Percentiles rank a stretch among this genome's conserved stretches.
Evolutionary conservation across 495 filamentous ascomycete genomes (phyloP).

Genomic region (Pseudomonodictys pantanalensis): DNA sequence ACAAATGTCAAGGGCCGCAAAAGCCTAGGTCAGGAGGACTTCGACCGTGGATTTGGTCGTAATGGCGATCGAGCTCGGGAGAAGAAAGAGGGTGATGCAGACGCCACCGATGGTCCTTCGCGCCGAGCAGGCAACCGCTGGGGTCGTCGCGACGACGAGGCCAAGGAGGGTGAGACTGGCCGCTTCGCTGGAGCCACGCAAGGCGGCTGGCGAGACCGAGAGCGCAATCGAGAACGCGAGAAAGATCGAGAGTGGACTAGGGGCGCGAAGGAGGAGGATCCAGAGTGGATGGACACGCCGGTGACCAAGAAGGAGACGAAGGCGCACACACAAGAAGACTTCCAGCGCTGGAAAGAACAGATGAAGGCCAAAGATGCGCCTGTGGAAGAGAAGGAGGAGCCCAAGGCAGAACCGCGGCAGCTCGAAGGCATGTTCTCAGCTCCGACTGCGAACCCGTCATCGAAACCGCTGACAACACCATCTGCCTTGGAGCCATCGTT

Average conservation of each 20-base stretch:
- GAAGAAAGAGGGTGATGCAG: slow-evolving; percentile 39
- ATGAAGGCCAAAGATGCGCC: slow-evolving; percentile 67
- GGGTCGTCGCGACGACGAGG: slow-evolving; percentile 44
- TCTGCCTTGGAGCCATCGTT: slow-evolving; percentile 62
- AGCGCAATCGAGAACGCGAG: slow-evolving; percentile 56
- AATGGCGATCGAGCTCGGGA: slow-evolving; percentile 70
- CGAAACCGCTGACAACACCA: slow-evolving; percentile 51
- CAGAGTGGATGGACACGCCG: slow-evolving; percentile 51
- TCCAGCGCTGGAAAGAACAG: slow-evolving; percentile 88
- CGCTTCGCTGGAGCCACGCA: slow-evolving; percentile 22
- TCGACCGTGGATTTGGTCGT: slow-evolving; percentile 51
- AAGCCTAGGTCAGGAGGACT: slow-evolving; percentile 54
- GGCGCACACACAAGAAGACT: slow-evolving; percentile 82
- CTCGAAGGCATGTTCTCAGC: background rate
- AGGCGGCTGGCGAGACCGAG: slow-evolving; percentile 37
- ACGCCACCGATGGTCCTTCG: slow-evolving; percentile 7
- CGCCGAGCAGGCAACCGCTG: slow-evolving; percentile 31
- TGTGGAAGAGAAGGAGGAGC: slow-evolving; percentile 50
- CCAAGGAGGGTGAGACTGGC: slow-evolving; percentile 25
- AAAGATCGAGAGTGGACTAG: slow-evolving; percentile 38
- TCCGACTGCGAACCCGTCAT: background rate
- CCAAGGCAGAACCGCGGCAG: background rate
- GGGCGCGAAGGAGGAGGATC: slow-evolving; percentile 52
- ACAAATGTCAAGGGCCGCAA: slow-evolving; percentile 54
- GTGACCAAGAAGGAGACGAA: slow-evolving; percentile 45